These are phyloP conservation scores for Tetrapisispora taiwanensis DNA, from an alignment of 805 yeast genomes.

Conservation along the genomic window DNA sequence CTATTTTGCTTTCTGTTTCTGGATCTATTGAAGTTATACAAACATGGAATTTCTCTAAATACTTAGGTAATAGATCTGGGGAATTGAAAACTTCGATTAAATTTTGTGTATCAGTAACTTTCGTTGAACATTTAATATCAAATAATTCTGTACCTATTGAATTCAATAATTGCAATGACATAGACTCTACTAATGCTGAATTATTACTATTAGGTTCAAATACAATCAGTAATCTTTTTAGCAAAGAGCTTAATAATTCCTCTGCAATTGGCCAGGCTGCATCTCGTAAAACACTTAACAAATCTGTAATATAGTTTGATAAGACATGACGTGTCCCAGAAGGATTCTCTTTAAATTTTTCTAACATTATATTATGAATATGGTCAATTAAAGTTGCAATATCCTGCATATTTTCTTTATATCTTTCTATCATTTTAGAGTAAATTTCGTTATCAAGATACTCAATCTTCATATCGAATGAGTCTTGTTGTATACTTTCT, in stretches of 20 bases:
- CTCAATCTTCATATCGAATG: slow-evolving; percentile 1
- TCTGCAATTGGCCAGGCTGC: slow-evolving; percentile 62
- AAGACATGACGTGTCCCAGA: slow-evolving; percentile 31
- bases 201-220: slow-evolving; percentile 30
- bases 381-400: slow-evolving; percentile 12
- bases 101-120: slow-evolving; percentile 11
- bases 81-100: slow-evolving; percentile 17
- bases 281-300: slow-evolving; percentile 36
- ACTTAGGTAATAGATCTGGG: slow-evolving; percentile 15
- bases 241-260: slow-evolving; percentile 36
- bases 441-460: background rate
- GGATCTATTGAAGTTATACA: slow-evolving; percentile 7
- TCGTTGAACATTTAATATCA: slow-evolving; percentile 16
- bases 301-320: slow-evolving; percentile 49
- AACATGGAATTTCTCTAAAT: slow-evolving; percentile 9
- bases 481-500: slow-evolving; percentile 15
- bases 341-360: slow-evolving; percentile 19
- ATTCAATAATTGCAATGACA: slow-evolving; percentile 53
- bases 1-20: background rate
- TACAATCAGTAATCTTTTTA: slow-evolving; percentile 34
- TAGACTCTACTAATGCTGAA: slow-evolving; percentile 37
- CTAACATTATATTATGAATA: slow-evolving; percentile 17
- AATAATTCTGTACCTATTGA: slow-evolving; percentile 44
- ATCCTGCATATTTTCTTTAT: slow-evolving; percentile 1
- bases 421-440: background rate